Percentiles rank a stretch among this genome's conserved stretches.
phyloP scores from a whole-genome alignment of 148 eudicot species.

The Silene uniflora region DNA sequence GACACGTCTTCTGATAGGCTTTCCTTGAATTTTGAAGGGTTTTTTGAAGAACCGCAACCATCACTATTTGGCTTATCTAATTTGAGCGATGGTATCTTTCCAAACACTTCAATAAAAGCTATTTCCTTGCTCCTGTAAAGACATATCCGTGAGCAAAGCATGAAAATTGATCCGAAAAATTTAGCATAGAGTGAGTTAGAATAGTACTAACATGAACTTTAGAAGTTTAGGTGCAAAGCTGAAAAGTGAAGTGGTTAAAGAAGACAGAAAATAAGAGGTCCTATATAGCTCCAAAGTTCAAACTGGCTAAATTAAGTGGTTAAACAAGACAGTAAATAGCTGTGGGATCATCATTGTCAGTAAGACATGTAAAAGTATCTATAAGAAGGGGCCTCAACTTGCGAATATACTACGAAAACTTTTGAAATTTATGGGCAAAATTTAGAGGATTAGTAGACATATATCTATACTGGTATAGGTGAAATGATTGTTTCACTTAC shows the following conservation, averaged over 20 bases:
- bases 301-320: background rate
- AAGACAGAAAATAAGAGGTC: background rate
- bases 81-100: constrained; percentile 10
- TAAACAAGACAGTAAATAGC: constrained; percentile 1
- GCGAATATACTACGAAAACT: background rate
- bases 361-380: background rate
- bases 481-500: constrained; percentile 28
- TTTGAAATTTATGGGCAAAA: background rate
- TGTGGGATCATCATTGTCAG: background rate
- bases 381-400: background rate
- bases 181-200: background rate
- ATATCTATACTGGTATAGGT: constrained; percentile 7
- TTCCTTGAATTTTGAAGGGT: background rate
- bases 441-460: background rate
- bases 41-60: background rate
- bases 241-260: background rate
- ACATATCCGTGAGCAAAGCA: background rate
- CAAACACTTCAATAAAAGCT: constrained; percentile 9
- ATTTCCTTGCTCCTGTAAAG: constrained; percentile 8
- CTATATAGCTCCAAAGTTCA: background rate
- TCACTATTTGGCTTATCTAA: background rate
- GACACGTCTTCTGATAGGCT: background rate
- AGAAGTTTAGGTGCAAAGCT: background rate
- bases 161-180: background rate
- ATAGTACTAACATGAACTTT: background rate